Base-by-base conservation (phyloP, 2,329 filamentous ascomycete genomes). In the Acephala macrosclerotiorum region DNA sequence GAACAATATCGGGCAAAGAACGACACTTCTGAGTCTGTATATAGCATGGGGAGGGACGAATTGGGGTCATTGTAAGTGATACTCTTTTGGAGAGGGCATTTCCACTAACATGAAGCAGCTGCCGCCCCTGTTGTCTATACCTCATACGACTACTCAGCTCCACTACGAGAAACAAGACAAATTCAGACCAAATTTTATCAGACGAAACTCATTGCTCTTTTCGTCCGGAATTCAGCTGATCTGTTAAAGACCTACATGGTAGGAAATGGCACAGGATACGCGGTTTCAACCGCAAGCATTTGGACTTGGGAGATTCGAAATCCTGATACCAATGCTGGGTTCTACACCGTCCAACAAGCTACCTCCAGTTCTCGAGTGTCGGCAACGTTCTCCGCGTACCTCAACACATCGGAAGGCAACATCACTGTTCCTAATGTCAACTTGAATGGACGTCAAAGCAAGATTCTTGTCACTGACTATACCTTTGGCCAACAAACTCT, bases 41-140 rank as follows among this genome's bases (percentile, higher is more conserved):
- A 85, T 86, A 79, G 79, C 80, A 0, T 84, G 79, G 69, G 84
- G 84, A n/a, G 84, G 84, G 0, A 86, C 84, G 0, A 86, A 84
- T 66, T 87, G 84, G 84, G 84, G 82, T 8, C 82, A 86, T 60
- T 80, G 78, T 72, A 71, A 67, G 78, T 74, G 8, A 14, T 1
- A 16, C 7, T 9, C 18, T 1, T n/a, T 9, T 6, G 18, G 3
- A 1, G 14, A 22, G 9, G 12, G 33, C 47, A n/a, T 22, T n/a
- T 8, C 36, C 51, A 58, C 65, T 69, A 49, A 65, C 5, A 7
- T 22, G 26, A 51, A 45, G 33, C 40, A 75, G 78, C 78, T 55
- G 81, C 79, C 47, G 80, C 81, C 3, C 81, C 82, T 0, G 81
- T 83, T 25, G 84, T 87, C 0, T 86, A 85, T 65, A 79, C 77